Evolutionary conservation across 306 rosid genomes (phyloP).

Genomic region (Vigna angularis): DNA sequence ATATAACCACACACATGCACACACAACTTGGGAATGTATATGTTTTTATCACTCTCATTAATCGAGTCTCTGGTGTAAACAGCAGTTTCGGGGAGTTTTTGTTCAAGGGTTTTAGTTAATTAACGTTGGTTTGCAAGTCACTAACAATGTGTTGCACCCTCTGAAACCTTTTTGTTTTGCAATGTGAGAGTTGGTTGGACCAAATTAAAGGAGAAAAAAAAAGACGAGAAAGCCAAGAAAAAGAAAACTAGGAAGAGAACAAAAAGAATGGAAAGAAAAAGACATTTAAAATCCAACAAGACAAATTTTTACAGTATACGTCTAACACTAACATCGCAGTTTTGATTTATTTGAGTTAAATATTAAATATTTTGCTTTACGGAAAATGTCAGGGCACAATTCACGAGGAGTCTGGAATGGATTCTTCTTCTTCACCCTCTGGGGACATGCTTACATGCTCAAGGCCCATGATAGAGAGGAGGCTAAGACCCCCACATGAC

Average conservation of each 20-base stretch:
- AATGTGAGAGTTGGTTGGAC: background rate
- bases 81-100: background rate
- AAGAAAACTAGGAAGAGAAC: slow-evolving; percentile 43
- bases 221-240: slow-evolving; percentile 33
- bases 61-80: background rate
- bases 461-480: slow-evolving; percentile 73
- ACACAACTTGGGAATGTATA: no score
- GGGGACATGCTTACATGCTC: slow-evolving; percentile 71
- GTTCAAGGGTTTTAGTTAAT: background rate
- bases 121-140: background rate
- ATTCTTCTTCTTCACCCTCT: slow-evolving; percentile 70
- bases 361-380: background rate
- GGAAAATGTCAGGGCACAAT: slow-evolving; percentile 67
- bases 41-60: background rate
- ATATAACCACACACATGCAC: background rate
- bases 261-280: slow-evolving; percentile 47
- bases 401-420: slow-evolving; percentile 81
- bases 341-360: background rate
- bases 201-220: background rate
- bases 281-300: slow-evolving; percentile 24
- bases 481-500: slow-evolving; percentile 84
- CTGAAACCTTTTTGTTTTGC: slow-evolving; percentile 1
- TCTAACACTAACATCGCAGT: slow-evolving; percentile 4
- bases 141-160: slow-evolving; percentile 5
- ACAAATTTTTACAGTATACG: background rate